phyloP scores from a whole-genome alignment of 2,329 filamentous ascomycete species.

The Alternaria infectoria region DNA sequence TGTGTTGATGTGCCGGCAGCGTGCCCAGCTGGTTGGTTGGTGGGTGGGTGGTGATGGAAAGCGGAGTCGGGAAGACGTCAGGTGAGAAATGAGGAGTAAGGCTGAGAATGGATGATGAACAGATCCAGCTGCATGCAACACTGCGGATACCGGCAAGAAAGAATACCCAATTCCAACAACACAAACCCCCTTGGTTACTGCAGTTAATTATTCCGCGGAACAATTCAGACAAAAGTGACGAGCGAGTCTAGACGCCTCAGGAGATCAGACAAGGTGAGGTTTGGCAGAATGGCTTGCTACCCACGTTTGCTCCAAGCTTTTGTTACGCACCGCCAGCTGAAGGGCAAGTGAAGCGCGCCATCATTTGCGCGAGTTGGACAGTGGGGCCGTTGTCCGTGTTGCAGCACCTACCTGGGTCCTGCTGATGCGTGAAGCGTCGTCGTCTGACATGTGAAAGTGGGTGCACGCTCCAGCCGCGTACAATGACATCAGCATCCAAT shows the following conservation, averaged over 20 bases:
- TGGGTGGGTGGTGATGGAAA: conserved; percentile 5
- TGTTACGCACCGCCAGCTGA: conserved; percentile 8
- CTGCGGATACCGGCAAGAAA: conserved; percentile 6
- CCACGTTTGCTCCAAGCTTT: conserved; percentile 1
- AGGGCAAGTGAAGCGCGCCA: conserved; percentile 20
- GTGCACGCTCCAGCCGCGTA: conserved; percentile 6
- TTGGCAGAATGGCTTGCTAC: neutral
- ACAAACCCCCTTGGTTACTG: neutral
- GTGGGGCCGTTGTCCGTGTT: conserved; percentile 23
- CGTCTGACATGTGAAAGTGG: conserved; percentile 20
- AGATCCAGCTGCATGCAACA: conserved; percentile 6
- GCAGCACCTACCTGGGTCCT: neutral
- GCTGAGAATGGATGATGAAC: conserved; percentile 2
- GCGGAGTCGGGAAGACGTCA: conserved; percentile 15
- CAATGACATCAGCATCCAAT: conserved; percentile 18
- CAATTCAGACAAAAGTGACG: neutral
- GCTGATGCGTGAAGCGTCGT: neutral
- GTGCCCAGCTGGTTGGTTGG: neutral
- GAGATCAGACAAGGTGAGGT: neutral
- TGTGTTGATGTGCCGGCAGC: neutral
- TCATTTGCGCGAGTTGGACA: conserved; percentile 2
- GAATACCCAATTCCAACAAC: neutral
- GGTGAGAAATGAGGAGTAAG: conserved; percentile 6
- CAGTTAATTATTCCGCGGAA: neutral
- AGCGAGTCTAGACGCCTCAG: neutral